Percentiles rank a stretch among this genome's conserved stretches.
These are phyloP conservation scores for Pseudomonodictys pantanalensis DNA, from an alignment of 495 filamentous ascomycete genomes.

Conservation along the genomic window DNA sequence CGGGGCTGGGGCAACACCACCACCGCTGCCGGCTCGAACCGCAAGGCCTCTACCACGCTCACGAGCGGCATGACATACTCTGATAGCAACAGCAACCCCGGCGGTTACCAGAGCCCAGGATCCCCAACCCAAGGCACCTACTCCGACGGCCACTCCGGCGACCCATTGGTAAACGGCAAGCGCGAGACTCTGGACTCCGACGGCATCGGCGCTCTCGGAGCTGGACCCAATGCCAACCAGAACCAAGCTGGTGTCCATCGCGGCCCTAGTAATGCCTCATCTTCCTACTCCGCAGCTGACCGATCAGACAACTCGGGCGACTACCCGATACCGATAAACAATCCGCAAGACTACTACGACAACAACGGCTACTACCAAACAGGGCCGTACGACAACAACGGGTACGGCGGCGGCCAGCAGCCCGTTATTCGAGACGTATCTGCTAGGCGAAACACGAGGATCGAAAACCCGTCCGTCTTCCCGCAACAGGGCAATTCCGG, in stretches of 20 bases:
- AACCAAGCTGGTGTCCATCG: conserved; percentile 73
- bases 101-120: conserved; percentile 55
- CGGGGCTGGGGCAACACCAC: conserved; percentile 91
- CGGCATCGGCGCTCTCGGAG: conserved; percentile 67
- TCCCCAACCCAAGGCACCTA: conserved; percentile 66
- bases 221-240: conserved; percentile 59
- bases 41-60: conserved; percentile 84
- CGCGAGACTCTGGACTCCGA: conserved; percentile 56
- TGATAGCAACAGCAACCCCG: conserved; percentile 57
- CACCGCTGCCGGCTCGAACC: conserved; percentile 65
- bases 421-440: conserved; percentile 93
- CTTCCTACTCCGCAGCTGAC: conserved; percentile 81
- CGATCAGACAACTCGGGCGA: conserved; percentile 84
- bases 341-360: conserved; percentile 53
- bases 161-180: conserved; percentile 57
- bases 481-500: conserved; percentile 88
- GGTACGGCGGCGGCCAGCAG: conserved; percentile 53
- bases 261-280: conserved; percentile 93
- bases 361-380: conserved; percentile 52
- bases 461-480: conserved; percentile 82
- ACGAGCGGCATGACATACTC: conserved; percentile 78
- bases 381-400: conserved; percentile 55
- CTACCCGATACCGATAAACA: conserved; percentile 53
- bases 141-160: conserved; percentile 71
- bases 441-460: conserved; percentile 86